Percentiles rank a stretch among this genome's conserved stretches.
These are phyloP conservation scores for Zopfochytrium polystomum DNA, from an alignment of 371 early-diverging fungal genomes.

Conservation along the genomic window DNA sequence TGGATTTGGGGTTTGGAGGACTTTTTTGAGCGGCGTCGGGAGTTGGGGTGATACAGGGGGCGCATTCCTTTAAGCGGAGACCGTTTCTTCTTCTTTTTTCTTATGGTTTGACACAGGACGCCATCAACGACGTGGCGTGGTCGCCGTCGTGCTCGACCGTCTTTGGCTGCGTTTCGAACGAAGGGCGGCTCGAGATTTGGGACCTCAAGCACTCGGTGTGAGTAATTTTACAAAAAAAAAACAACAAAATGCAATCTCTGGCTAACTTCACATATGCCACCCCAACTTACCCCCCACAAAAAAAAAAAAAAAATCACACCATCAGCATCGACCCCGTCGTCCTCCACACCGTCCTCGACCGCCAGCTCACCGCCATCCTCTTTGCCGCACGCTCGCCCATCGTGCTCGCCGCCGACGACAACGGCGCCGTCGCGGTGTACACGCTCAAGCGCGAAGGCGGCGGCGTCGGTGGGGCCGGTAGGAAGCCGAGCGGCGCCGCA, in stretches of 20 bases:
- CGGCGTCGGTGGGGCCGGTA: too few relatives aligned
- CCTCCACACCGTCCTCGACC: conserved; percentile 53
- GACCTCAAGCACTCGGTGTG: conserved; percentile 50
- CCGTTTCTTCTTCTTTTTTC: conserved; percentile 4
- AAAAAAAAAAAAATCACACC: too few relatives aligned
- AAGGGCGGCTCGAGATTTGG: conserved; percentile 59
- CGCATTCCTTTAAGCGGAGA: neutral
- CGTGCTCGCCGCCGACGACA: conserved; percentile 53
- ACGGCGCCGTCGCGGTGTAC: conserved; percentile 51
- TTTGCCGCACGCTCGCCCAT: conserved; percentile 42
- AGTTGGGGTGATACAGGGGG: neutral
- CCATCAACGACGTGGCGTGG: conserved; percentile 54
- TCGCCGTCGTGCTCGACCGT: conserved; percentile 44
- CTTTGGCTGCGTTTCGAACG: conserved; percentile 47
- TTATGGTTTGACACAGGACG: conserved; percentile 30
- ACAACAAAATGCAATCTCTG: too few relatives aligned
- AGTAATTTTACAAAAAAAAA: conserved; percentile 12
- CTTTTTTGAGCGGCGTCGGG: neutral
- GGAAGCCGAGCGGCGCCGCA: too few relatives aligned
- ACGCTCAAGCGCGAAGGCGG: too few relatives aligned
- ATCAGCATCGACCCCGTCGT: conserved; percentile 54
- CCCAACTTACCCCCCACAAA: neutral
- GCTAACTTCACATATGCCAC: neutral
- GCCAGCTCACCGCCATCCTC: conserved; percentile 44
- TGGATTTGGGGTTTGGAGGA: neutral